Evolutionary conservation across 345 rosid genomes (phyloP), one percentile per base, ranked within the genome.

Genomic region (Lumnitzera racemosa): DNA sequence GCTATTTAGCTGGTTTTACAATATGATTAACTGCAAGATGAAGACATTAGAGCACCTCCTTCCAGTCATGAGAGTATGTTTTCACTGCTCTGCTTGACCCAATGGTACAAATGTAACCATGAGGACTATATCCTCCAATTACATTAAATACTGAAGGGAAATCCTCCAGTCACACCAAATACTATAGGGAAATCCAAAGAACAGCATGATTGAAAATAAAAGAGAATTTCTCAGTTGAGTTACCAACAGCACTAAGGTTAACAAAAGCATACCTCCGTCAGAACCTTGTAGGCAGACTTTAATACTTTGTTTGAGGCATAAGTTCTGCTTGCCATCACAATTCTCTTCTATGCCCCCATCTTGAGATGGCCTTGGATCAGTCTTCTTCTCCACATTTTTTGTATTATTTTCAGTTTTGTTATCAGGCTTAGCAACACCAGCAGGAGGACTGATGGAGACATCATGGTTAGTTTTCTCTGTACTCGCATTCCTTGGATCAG

Each of bases 251-350:
- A 27, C 15, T 47, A 63, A 23, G 12, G 14, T 24, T 5, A 13
- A 24, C 8, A 53, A 31, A 52, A 27, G 49, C 51, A 12, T 83
- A 88, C 91, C 96, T 48, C 50, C 56, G 8, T 72, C 76, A 58
- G 61, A 74, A 51, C 63, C 61, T 68, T 66, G 72, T 69, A 84
- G 68, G 76, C 97, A 90, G 27, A 90, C 94, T 58, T 69, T 65
- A 66, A 84, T 60, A 1, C 65, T 58, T 49, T 7, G 62, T 60
- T 72, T 76, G 2, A 17, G 51, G 63, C 98, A 91, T n/a, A 55
- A 27, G 25, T 69, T 68, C 63, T 55, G 60, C 13, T 71, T 53
- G 51, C 82, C 87, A 14, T 53, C 61, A 72, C 96, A 91, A 31
- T 72, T 86, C 60, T 73, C 83, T 23, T 1, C 47, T 64, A 11